Evolutionary conservation across 371 early-diverging fungal species (phyloP).

Genomic region (Homolaphlyctis polyrhiza): DNA sequence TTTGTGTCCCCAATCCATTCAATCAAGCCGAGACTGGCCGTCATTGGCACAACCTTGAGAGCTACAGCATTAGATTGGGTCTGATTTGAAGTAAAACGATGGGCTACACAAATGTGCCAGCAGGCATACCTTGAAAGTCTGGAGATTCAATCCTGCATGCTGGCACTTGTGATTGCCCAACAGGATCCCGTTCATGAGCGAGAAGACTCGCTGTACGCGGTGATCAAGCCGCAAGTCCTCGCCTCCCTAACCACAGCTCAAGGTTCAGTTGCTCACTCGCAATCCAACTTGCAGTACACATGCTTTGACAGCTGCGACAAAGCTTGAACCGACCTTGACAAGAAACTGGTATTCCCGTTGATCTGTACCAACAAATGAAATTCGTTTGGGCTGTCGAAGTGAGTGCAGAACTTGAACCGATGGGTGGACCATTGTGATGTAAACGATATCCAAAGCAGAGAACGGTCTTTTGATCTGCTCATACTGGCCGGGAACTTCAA

Average conservation of each 20-base stretch:
- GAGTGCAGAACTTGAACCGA: slow-evolving; percentile 63
- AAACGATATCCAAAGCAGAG: slow-evolving; percentile 31
- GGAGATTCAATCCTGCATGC: slow-evolving; percentile 38
- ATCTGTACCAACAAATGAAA: slow-evolving; percentile 67
- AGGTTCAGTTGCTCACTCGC: too few species aligned
- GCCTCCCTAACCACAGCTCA: slow-evolving; percentile 53
- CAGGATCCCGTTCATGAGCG: slow-evolving; percentile 68
- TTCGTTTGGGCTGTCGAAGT: slow-evolving; percentile 65
- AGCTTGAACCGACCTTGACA: slow-evolving; percentile 53
- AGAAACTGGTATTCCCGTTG: slow-evolving; percentile 64
- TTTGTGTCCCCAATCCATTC: slow-evolving; percentile 61
- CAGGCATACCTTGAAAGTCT: slow-evolving; percentile 59
- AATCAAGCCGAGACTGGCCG: slow-evolving; percentile 56
- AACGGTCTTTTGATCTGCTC: slow-evolving; percentile 41
- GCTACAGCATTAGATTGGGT: neutral
- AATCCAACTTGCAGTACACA: too few species aligned
- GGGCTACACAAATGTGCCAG: too few species aligned
- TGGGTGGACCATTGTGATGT: slow-evolving; percentile 58
- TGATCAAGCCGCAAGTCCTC: slow-evolving; percentile 79
- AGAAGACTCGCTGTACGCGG: slow-evolving; percentile 69
- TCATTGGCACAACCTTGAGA: slow-evolving; percentile 62
- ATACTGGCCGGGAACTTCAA: slow-evolving; percentile 75
- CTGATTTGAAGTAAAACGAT: too few species aligned
- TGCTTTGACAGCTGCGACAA: neutral
- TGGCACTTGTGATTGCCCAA: slow-evolving; percentile 47